Percentiles rank a stretch among this genome's conserved stretches.
Evolutionary conservation across 768 basidiomycete genomes (phyloP).

Genomic region (Mycena latifolia): DNA sequence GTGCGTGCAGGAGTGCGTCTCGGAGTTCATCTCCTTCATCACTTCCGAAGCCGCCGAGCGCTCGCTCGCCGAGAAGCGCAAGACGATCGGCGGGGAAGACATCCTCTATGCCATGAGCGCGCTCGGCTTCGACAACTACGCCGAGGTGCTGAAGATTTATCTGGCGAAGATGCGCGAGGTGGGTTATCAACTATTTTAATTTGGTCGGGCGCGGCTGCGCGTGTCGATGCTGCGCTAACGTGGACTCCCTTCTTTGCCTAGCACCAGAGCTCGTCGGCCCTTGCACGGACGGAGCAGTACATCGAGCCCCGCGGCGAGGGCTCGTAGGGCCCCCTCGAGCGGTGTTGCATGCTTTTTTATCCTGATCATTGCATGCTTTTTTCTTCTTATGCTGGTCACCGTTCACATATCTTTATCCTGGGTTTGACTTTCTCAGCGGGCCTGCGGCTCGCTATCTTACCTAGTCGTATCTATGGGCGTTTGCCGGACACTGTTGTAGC

Average conservation of each 20-base stretch:
- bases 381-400: no score
- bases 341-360: no score
- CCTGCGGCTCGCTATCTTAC: no score
- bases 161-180: conserved; percentile 91
- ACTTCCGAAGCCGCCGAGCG: conserved; percentile 97
- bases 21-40: conserved; percentile 99
- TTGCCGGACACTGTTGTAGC: no score
- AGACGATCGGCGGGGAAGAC: conserved; percentile 98
- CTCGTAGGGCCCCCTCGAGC: no score
- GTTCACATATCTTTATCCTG: no score
- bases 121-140: conserved; percentile 96
- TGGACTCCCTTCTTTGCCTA: background rate
- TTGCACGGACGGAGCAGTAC: conserved; percentile 13
- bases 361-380: no score
- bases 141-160: conserved; percentile 93
- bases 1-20: conserved; percentile 98
- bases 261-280: conserved; percentile 20
- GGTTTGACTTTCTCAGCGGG: no score
- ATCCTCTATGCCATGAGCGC: conserved; percentile 95
- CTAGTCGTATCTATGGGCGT: no score
- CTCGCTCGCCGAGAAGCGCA: conserved; percentile 94
- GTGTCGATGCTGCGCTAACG: background rate
- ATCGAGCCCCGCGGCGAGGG: conserved; percentile 14
- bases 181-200: no score
- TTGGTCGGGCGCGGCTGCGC: no score